Evolutionary conservation across 305 asterid species (phyloP).

Genomic region (Solanum aculeatissimum): DNA sequence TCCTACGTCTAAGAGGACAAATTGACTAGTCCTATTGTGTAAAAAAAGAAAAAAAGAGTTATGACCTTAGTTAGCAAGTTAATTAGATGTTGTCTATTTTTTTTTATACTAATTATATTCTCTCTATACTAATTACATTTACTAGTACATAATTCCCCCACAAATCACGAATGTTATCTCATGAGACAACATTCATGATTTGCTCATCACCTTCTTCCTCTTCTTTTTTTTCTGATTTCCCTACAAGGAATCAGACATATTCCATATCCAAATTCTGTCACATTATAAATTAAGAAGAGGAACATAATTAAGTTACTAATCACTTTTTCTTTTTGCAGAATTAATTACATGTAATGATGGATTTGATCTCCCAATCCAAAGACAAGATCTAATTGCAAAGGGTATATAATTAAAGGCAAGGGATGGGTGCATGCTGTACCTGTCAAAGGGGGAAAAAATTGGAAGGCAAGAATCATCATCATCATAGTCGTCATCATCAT

Average conservation of each 20-base stretch:
- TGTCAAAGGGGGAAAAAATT: conserved; percentile 46
- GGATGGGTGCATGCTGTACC: conserved; percentile 91
- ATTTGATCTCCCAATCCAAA: background rate
- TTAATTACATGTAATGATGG: background rate
- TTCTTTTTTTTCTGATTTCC: background rate
- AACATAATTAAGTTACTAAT: background rate
- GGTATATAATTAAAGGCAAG: background rate
- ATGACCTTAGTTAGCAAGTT: background rate
- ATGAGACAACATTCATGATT: conserved; percentile 6
- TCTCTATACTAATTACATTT: background rate
- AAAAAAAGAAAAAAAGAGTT: background rate
- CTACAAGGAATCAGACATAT: background rate
- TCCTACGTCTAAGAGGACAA: no score
- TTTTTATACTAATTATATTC: background rate
- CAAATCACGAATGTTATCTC: conserved; percentile 2
- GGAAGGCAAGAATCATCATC: background rate
- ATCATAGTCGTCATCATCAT: background rate
- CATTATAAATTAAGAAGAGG: background rate
- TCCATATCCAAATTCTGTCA: background rate
- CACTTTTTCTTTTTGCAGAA: background rate
- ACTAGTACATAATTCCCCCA: background rate
- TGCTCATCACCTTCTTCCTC: background rate
- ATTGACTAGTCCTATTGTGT: background rate
- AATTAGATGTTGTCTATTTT: background rate
- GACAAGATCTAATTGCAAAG: background rate